phyloP scores from a whole-genome alignment of 2,329 filamentous ascomycete species.

The Neonectria ditissima region DNA sequence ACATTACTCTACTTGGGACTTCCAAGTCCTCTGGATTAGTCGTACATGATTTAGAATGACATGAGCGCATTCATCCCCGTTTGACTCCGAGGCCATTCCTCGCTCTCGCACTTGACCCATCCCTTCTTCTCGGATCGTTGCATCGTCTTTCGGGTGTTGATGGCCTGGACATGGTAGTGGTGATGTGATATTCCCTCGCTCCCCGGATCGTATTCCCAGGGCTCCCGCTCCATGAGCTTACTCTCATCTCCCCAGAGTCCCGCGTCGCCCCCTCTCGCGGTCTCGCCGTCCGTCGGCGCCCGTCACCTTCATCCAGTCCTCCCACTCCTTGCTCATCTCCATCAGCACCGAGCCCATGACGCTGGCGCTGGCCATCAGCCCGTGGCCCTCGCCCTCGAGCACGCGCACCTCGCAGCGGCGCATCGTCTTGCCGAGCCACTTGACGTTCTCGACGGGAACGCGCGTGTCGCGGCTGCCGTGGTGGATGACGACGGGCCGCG shows the following conservation, averaged over 20 bases:
- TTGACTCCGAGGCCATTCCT: not conserved
- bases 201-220: not conserved
- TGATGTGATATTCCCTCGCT: not conserved
- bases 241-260: slow-evolving; percentile 39
- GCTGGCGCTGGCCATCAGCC: slow-evolving; percentile 91
- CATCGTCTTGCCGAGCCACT: slow-evolving; percentile 96
- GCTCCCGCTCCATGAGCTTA: not conserved
- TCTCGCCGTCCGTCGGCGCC: slow-evolving; percentile 54
- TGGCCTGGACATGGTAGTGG: not conserved
- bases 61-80: slow-evolving; percentile 17
- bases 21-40: slow-evolving; percentile 39
- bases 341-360: slow-evolving; percentile 96
- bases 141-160: not conserved
- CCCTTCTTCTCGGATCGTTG: not conserved
- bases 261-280: slow-evolving; percentile 47
- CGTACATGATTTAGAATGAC: slow-evolving; percentile 34
- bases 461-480: slow-evolving; percentile 91
- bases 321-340: slow-evolving; percentile 95
- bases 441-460: slow-evolving; percentile 94
- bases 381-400: slow-evolving; percentile 91
- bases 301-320: slow-evolving; percentile 80
- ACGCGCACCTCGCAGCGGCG: slow-evolving; percentile 90
- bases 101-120: not conserved
- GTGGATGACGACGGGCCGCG: slow-evolving; percentile 89
- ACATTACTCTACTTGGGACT: slow-evolving; percentile 37